Base-by-base conservation (phyloP, 306 rosid genomes). In the Sechiopsis laciniata region DNA sequence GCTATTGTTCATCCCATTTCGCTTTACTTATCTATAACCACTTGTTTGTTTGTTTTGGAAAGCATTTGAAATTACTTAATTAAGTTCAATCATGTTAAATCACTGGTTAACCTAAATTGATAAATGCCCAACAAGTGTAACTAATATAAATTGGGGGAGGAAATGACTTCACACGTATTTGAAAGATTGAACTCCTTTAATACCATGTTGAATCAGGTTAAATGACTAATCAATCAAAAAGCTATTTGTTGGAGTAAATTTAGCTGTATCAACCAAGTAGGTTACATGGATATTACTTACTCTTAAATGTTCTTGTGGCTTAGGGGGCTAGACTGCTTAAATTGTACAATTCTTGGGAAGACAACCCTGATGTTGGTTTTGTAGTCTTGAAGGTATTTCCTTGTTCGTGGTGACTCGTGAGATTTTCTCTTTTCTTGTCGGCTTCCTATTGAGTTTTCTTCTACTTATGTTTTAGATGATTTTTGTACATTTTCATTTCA, bases 291-390 rank as follows among this genome's bases (percentile, higher is more conserved):
- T n/a, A 64, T 64, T 37, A n/a, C 70, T 64, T 64, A 4, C 70
- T 35, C 24, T 64, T 64, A 9, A n/a, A 37, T 71, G 50, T 40
- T 12, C 20, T 48, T 46, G 56, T 61, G 76, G 78, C 70, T 70
- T 78, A 93, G 98, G 89, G 72, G 2, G 80, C 77, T 75, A 89
- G 82, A 61, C 80, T 90, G 71, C 89, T 82, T 74, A 77, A 86
- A 75, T 75, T 87, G 76, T 94, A 89, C 75, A 80, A 60, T 74
- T 53, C 53, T 29, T 94, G 97, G 98, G 97, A 94, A 83, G 88
- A 87, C 64, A 68, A 89, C 67, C 88, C 89, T 35, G 84, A 90
- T 74, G 62, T 94, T 78, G 97, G 96, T 21, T 94, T 94, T 80
- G 84, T 90, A 56, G 83, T 72, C 76, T 11, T 83, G 81, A 94